Evolutionary conservation across 345 rosid species (phyloP).

Genomic region (Eucalyptus polybractea): DNA sequence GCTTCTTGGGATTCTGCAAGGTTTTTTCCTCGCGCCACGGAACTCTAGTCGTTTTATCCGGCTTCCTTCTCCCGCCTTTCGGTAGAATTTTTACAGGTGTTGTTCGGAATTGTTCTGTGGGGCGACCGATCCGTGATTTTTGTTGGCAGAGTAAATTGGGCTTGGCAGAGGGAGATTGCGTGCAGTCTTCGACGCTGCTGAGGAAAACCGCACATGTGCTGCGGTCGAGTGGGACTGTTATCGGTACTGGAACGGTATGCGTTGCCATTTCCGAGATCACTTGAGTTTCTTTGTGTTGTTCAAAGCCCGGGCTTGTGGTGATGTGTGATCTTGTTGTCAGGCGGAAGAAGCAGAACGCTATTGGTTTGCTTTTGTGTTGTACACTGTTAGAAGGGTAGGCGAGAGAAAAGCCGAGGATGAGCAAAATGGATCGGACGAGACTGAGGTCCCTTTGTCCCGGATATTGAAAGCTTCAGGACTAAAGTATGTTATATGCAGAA

Average conservation of each 20-base stretch:
- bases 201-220: slow-evolving; percentile 57
- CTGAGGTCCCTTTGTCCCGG: slow-evolving; percentile 48
- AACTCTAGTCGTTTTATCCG: background rate
- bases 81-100: background rate
- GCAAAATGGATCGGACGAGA: slow-evolving; percentile 17
- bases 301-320: background rate
- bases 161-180: slow-evolving; percentile 34
- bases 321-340: slow-evolving; percentile 9
- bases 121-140: background rate
- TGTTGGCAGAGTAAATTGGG: slow-evolving; percentile 44
- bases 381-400: slow-evolving; percentile 46
- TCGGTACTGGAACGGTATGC: background rate
- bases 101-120: background rate
- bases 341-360: slow-evolving; percentile 77
- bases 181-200: slow-evolving; percentile 44
- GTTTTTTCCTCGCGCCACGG: background rate
- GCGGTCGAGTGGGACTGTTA: slow-evolving; percentile 10
- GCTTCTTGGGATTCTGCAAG: slow-evolving; percentile 42
- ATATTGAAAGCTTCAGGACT: slow-evolving; percentile 63
- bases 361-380: slow-evolving; percentile 77
- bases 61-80: background rate
- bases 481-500: slow-evolving; percentile 30
- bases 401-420: slow-evolving; percentile 22
- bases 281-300: background rate
- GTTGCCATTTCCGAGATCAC: background rate